phyloP scores from a whole-genome alignment of 1,139 yeast genomes.

The Scheffersomyces segobiensis region DNA sequence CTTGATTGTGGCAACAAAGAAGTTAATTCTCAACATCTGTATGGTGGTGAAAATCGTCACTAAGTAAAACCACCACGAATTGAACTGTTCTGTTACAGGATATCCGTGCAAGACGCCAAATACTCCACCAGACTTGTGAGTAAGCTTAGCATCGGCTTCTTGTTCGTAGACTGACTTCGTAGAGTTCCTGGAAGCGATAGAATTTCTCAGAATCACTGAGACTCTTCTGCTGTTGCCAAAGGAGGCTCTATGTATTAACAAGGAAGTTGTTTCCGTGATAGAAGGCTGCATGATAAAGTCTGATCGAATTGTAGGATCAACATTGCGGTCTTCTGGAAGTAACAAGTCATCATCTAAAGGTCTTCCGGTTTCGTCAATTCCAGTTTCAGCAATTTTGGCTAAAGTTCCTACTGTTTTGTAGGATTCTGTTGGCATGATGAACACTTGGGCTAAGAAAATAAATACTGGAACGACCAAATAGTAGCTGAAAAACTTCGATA shows the following conservation, averaged over 20 bases:
- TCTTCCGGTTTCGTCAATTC: slow-evolving; percentile 62
- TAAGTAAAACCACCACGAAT: slow-evolving; percentile 74
- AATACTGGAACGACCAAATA: slow-evolving; percentile 75
- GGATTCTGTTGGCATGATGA: slow-evolving; percentile 76
- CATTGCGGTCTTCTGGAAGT: slow-evolving; percentile 34
- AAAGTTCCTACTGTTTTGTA: slow-evolving; percentile 71
- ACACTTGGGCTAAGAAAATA: slow-evolving; percentile 68
- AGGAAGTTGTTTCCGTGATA: slow-evolving; percentile 43
- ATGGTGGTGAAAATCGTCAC: slow-evolving; percentile 79
- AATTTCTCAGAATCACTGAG: slow-evolving; percentile 35
- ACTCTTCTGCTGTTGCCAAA: slow-evolving; percentile 30
- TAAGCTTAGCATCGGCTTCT: slow-evolving; percentile 57
- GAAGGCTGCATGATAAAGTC: slow-evolving; percentile 25
- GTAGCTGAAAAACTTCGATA: slow-evolving; percentile 59
- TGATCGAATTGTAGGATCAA: slow-evolving; percentile 7
- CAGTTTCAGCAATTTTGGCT: slow-evolving; percentile 68
- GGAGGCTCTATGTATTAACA: slow-evolving; percentile 37
- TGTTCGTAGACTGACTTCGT: slow-evolving; percentile 64
- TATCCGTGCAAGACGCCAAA: slow-evolving; percentile 82
- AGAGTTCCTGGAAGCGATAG: slow-evolving; percentile 34
- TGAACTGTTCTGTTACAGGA: slow-evolving; percentile 61
- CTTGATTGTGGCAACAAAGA: slow-evolving; percentile 84
- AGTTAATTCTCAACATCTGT: slow-evolving; percentile 88
- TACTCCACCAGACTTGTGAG: slow-evolving; percentile 65
- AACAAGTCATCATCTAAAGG: slow-evolving; percentile 45